These are phyloP conservation scores for Ceriops tagal DNA, from an alignment of 345 rosid genomes.

Conservation along the genomic window DNA sequence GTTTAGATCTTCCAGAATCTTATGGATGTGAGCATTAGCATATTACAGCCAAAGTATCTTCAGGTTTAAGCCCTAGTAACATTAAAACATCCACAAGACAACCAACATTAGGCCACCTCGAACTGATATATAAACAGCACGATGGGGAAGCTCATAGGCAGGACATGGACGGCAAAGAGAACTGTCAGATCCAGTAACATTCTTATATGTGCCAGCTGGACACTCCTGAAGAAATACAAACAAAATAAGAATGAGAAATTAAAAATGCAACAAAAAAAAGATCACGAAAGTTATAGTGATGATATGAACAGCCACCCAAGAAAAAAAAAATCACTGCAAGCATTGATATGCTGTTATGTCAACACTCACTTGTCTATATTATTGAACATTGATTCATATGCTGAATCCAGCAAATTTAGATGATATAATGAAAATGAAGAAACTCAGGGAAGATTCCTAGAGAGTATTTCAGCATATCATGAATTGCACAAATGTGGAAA, in stretches of 20 bases:
- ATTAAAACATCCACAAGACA: background rate
- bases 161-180: slow-evolving; percentile 84
- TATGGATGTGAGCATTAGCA: background rate
- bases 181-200: slow-evolving; percentile 74
- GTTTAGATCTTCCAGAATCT: background rate
- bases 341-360: no score
- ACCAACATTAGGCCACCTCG: slow-evolving; percentile 53
- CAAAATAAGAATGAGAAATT: slow-evolving; percentile 1
- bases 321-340: no score
- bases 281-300: no score
- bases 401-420: no score
- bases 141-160: slow-evolving; percentile 71
- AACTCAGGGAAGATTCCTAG: no score
- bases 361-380: no score
- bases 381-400: no score
- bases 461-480: slow-evolving; percentile 1
- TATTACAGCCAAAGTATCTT: no score
- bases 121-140: slow-evolving; percentile 66
- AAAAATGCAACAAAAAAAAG: no score
- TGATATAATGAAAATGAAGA: no score
- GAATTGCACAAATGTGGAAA: background rate
- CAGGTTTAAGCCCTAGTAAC: background rate
- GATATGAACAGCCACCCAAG: no score
- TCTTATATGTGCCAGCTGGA: slow-evolving; percentile 89
- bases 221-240: slow-evolving; percentile 67